These are phyloP conservation scores for Microthlaspi erraticum DNA, from an alignment of 345 rosid species.

Conservation along the genomic window DNA sequence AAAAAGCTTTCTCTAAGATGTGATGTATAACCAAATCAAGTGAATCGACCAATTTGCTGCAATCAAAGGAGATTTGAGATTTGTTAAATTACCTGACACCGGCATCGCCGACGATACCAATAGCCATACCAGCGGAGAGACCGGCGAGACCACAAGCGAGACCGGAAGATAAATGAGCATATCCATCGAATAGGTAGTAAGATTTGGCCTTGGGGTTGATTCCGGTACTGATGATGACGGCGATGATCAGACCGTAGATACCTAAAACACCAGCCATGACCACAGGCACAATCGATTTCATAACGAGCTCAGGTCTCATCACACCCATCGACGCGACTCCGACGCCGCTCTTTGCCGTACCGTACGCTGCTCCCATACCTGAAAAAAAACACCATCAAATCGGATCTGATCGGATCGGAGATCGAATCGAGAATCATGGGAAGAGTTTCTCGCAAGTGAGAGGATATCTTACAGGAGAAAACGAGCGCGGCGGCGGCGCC, in stretches of 20 bases:
- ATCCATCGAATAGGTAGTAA: slow-evolving; percentile 71
- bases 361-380: slow-evolving; percentile 90
- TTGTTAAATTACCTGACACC: slow-evolving; percentile 32
- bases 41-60: background rate
- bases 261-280: slow-evolving; percentile 88
- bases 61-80: background rate
- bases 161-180: slow-evolving; percentile 70
- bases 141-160: slow-evolving; percentile 49
- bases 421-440: background rate
- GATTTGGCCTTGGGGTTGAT: slow-evolving; percentile 78
- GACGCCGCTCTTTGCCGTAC: slow-evolving; percentile 78
- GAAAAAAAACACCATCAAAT: background rate
- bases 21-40: background rate
- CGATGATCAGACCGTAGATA: slow-evolving; percentile 76
- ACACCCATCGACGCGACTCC: slow-evolving; percentile 86
- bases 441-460: too few relatives aligned
- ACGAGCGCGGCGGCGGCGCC: slow-evolving; percentile 87
- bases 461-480: slow-evolving; percentile 61
- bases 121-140: slow-evolving; percentile 47
- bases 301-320: slow-evolving; percentile 82
- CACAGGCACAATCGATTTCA: slow-evolving; percentile 84
- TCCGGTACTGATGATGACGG: slow-evolving; percentile 77
- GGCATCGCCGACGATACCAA: slow-evolving; percentile 46
- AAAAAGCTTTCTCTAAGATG: background rate
- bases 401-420: background rate